Evolutionary conservation across 805 yeast genomes (phyloP).

Genomic region (Lachancea meyersii): DNA sequence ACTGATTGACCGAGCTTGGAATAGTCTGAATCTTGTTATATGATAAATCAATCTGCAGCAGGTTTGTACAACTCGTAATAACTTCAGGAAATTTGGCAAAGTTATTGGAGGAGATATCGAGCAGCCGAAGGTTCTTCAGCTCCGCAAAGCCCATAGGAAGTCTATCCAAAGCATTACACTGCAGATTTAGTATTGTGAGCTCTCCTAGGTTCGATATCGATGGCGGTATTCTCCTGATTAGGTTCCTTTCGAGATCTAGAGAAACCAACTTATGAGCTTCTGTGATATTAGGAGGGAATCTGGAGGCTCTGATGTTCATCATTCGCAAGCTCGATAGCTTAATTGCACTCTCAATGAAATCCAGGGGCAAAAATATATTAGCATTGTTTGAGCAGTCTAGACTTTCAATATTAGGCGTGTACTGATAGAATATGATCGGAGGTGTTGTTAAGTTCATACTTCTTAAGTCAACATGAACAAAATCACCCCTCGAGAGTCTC

Average conservation of each 20-base stretch:
- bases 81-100: constrained; percentile 59
- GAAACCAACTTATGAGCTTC: constrained; percentile 61
- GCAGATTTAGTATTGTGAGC: constrained; percentile 55
- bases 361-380: constrained; percentile 73
- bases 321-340: constrained; percentile 62
- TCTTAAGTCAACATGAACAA: constrained; percentile 65
- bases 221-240: constrained; percentile 56
- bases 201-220: constrained; percentile 48
- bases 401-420: constrained; percentile 71
- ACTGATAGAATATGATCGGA: constrained; percentile 75
- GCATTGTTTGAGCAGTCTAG: constrained; percentile 84
- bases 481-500: constrained; percentile 49
- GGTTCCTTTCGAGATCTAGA: constrained; percentile 73
- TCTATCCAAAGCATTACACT: constrained; percentile 63
- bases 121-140: constrained; percentile 45
- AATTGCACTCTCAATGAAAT: constrained; percentile 75
- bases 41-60: constrained; percentile 69
- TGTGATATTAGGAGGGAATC: constrained; percentile 66
- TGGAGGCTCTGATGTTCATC: constrained; percentile 65
- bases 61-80: constrained; percentile 50
- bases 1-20: constrained; percentile 55
- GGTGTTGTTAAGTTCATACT: constrained; percentile 74
- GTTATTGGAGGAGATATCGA: constrained; percentile 78
- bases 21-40: constrained; percentile 63
- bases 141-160: constrained; percentile 59